A percentile compares a stretch with the other conserved stretches of the same genome.
Conservation (phyloP, 2,329 filamentous ascomycete genomes). For the Botrytis pseudocinerea region DNA sequence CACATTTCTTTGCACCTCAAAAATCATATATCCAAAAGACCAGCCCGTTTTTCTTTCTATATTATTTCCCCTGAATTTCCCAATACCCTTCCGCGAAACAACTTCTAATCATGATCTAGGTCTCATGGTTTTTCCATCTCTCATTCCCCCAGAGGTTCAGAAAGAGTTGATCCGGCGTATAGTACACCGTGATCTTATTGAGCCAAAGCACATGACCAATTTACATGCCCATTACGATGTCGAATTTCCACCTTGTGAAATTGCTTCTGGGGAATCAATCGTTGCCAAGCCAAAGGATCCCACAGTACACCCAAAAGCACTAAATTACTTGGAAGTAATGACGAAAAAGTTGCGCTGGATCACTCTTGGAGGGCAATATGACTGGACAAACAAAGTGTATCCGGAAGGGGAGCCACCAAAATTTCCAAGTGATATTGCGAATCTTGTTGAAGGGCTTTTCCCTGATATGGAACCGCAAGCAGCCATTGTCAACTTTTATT, state of each 20-base stretch:
- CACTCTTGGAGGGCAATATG: constrained; percentile 92
- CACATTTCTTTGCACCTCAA: not conserved
- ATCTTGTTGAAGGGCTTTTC: constrained; percentile 69
- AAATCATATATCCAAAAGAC: not conserved
- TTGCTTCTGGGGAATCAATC: constrained; percentile 37
- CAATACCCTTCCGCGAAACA: not conserved
- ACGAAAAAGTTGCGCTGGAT: constrained; percentile 87
- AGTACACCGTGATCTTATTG: constrained; percentile 74
- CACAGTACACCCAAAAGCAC: constrained; percentile 65
- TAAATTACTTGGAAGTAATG: constrained; percentile 69
- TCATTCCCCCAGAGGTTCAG: constrained; percentile 72
- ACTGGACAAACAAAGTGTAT: constrained; percentile 89
- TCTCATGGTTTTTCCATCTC: constrained; percentile 72
- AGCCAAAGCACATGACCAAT: constrained; percentile 79
- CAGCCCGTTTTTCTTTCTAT: not conserved
- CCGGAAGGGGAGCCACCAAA: constrained; percentile 64
- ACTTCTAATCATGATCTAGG: constrained; percentile 52
- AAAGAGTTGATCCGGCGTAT: constrained; percentile 68
- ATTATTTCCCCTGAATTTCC: too few species aligned
- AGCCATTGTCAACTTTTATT: constrained; percentile 92
- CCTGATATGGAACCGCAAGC: constrained; percentile 78
- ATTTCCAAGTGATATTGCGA: constrained; percentile 74
- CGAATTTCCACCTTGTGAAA: constrained; percentile 52
- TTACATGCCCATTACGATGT: constrained; percentile 80
- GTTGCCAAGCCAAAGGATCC: constrained; percentile 70